Percentiles rank a stretch among this genome's conserved stretches.
phyloP scores from a whole-genome alignment of 179 eudicot genomes.

The Camellia oleifera region DNA sequence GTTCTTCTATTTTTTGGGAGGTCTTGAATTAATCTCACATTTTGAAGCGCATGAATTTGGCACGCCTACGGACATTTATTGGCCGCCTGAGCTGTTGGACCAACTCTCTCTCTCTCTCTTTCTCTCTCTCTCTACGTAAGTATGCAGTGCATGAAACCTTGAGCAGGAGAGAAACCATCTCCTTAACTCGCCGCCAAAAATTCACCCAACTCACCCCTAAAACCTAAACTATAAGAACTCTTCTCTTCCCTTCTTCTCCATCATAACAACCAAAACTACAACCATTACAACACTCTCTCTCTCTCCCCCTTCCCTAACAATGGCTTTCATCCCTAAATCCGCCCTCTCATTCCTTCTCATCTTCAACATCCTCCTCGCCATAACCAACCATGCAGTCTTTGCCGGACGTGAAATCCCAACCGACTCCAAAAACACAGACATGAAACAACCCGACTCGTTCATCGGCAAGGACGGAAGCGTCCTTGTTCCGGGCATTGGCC shows the following conservation, averaged over 20 bases:
- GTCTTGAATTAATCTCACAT: too few species aligned
- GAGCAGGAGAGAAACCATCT: background rate
- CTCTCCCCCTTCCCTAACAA: background rate
- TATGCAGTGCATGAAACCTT: background rate
- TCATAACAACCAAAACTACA: conserved; percentile 8
- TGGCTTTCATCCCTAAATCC: conserved; percentile 14
- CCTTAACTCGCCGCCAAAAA: conserved; percentile 23
- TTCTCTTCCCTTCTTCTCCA: conserved; percentile 4
- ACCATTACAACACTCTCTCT: background rate
- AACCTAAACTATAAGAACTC: conserved; percentile 13
- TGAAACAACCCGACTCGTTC: conserved; percentile 39
- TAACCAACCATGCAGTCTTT: conserved; percentile 14
- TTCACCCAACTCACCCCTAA: conserved; percentile 6
- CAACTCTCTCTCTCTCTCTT: background rate
- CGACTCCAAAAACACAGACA: conserved; percentile 11
- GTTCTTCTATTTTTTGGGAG: too few species aligned
- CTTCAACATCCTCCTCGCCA: conserved; percentile 31
- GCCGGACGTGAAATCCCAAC: conserved; percentile 23
- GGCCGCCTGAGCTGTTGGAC: conserved; percentile 15
- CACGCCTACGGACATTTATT: background rate
- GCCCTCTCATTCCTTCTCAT: conserved; percentile 27
- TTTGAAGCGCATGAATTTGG: background rate
- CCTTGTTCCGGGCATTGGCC: conserved; percentile 44
- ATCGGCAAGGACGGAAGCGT: conserved; percentile 34
- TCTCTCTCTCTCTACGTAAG: background rate